Conservation (phyloP, 2,329 filamentous ascomycete genomes). For the Ilyonectria destructans region DNA sequence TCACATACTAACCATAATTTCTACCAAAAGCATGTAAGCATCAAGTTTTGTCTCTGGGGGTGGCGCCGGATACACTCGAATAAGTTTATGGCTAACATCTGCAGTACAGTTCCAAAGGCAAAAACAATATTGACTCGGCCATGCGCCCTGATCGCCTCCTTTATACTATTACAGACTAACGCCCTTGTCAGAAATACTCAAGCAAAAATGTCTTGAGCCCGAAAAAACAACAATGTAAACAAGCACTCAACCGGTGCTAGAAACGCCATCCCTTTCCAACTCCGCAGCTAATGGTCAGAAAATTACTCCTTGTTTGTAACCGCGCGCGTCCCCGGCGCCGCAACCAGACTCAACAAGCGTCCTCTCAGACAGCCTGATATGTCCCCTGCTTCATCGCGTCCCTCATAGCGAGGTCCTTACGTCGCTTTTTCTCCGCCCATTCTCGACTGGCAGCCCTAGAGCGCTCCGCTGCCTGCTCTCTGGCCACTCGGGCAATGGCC, state of each 20-base stretch:
- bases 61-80: constrained; percentile 26
- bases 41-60: background rate
- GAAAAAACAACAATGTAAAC: constrained; percentile 25
- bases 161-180: constrained; percentile 30
- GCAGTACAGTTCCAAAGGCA: constrained; percentile 31
- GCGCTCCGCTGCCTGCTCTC: constrained; percentile 74
- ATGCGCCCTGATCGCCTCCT: constrained; percentile 23
- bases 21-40: background rate
- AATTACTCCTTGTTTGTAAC: constrained; percentile 5
- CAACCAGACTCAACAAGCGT: constrained; percentile 4
- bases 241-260: constrained; percentile 35
- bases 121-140: constrained; percentile 10
- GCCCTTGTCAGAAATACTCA: constrained; percentile 32
- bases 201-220: constrained; percentile 20
- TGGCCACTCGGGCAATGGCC: constrained; percentile 66
- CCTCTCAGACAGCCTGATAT: constrained; percentile 10
- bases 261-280: constrained; percentile 42
- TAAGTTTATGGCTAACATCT: constrained; percentile 32
- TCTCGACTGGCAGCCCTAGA: constrained; percentile 73
- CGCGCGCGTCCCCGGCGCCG: background rate
- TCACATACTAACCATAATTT: background rate
- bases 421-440: constrained; percentile 74
- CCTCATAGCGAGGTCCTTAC: constrained; percentile 53
- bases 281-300: constrained; percentile 37
- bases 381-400: constrained; percentile 32